Percentiles rank a stretch among this genome's conserved stretches.
Evolutionary conservation across 2,329 filamentous ascomycete species (phyloP).

Genomic region (Pseudogymnoascus sp.): DNA sequence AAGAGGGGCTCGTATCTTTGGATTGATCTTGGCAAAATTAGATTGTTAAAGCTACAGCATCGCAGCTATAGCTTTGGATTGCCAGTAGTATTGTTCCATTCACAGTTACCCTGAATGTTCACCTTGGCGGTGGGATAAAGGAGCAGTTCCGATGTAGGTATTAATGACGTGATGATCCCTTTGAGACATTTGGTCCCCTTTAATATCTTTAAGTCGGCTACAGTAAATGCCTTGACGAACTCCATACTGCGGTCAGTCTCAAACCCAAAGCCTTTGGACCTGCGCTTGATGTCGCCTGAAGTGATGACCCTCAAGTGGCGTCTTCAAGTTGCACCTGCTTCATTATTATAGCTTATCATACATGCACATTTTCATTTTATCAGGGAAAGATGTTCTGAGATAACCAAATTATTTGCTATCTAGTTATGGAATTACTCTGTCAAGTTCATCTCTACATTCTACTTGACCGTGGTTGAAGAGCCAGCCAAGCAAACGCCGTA

Average conservation of each 20-base stretch:
- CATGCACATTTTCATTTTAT: background rate
- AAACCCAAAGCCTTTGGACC: background rate
- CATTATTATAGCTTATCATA: background rate
- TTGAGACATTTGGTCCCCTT: background rate
- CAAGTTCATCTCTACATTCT: conserved; percentile 20
- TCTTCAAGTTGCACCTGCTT: background rate
- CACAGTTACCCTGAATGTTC: background rate
- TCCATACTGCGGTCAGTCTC: background rate
- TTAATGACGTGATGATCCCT: background rate
- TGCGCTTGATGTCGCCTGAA: background rate
- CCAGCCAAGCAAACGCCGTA: conserved; percentile 32
- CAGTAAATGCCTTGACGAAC: background rate
- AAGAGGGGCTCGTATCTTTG: too few species aligned
- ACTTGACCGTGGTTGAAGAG: conserved; percentile 33
- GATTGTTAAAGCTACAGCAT: background rate
- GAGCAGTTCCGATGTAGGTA: background rate
- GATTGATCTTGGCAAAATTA: background rate
- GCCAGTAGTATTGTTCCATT: background rate
- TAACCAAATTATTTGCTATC: conserved; percentile 1
- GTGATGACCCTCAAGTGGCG: background rate
- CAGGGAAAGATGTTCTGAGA: background rate
- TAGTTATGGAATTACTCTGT: conserved; percentile 8
- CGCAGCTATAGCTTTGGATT: background rate
- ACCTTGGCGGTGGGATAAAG: background rate
- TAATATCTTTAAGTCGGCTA: background rate